These are phyloP conservation scores for Trypethelium eluteriae DNA, from an alignment of 495 filamentous ascomycete species.

Conservation along the genomic window DNA sequence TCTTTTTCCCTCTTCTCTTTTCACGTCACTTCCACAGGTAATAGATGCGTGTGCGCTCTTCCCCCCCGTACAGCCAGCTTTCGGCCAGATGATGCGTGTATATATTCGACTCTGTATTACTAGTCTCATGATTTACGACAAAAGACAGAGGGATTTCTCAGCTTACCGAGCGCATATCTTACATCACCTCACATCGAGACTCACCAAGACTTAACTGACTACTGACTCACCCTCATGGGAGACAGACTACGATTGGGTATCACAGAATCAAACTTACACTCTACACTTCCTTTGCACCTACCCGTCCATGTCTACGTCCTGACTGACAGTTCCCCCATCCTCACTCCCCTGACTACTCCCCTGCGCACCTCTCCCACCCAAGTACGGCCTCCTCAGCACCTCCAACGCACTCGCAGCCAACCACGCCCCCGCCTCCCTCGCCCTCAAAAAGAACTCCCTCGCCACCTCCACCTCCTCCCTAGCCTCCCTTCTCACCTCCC, in stretches of 20 bases:
- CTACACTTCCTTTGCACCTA: not conserved
- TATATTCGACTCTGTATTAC: not conserved
- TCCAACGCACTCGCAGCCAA: not conserved
- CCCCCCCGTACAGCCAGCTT: not conserved
- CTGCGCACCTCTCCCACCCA: not conserved
- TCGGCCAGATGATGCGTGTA: not conserved
- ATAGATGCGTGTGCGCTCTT: not conserved
- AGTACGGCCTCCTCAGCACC: not conserved
- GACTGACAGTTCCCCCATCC: not conserved
- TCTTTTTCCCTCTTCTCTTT: not conserved
- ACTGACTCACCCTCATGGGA: not conserved
- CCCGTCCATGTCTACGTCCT: not conserved
- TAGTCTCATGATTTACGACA: not conserved
- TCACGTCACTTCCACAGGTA: not conserved
- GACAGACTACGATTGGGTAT: not conserved
- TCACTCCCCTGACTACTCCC: not conserved
- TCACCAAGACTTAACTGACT: not conserved
- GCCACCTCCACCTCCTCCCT: not conserved
- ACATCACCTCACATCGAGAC: no score
- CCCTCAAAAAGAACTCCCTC: not conserved
- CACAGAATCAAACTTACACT: not conserved
- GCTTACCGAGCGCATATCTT: no score
- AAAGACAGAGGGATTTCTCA: not conserved
- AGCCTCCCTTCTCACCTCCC: not conserved
- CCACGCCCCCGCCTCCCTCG: not conserved